A percentile compares a stretch with the other conserved stretches of the same genome.
Conservation (phyloP, 192 early-diverging fungal genomes). For the Phycomyces nitens region DNA sequence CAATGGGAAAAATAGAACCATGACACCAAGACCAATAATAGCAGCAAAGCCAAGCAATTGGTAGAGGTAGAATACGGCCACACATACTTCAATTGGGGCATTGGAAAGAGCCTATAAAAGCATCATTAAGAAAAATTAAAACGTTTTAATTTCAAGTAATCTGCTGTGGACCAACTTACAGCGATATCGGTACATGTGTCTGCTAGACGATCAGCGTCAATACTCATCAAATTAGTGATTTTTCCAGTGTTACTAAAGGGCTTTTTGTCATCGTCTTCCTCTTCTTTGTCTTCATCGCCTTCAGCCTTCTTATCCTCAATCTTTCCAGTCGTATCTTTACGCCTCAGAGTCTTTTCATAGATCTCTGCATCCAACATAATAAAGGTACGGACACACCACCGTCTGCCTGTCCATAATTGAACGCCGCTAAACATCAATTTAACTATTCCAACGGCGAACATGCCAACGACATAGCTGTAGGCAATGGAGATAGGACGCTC, state of each 20-base stretch:
- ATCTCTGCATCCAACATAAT: slow-evolving; percentile 48
- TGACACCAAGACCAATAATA: slow-evolving; percentile 68
- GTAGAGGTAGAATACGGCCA: slow-evolving; percentile 69
- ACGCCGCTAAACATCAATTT: slow-evolving; percentile 40
- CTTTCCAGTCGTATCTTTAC: slow-evolving; percentile 42
- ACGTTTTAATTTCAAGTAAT: not conserved
- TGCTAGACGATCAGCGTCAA: slow-evolving; percentile 61
- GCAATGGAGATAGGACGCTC: slow-evolving; percentile 29
- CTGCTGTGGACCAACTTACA: slow-evolving; percentile 21
- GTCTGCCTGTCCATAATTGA: slow-evolving; percentile 45
- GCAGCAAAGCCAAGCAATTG: slow-evolving; percentile 71
- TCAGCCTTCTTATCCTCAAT: slow-evolving; percentile 7
- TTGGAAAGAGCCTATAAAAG: slow-evolving; percentile 41
- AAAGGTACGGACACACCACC: slow-evolving; percentile 42
- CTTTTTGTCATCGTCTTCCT: slow-evolving; percentile 12
- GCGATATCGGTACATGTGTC: slow-evolving; percentile 53
- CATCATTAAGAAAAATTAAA: no score
- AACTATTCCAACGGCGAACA: slow-evolving; percentile 37
- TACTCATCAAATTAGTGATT: slow-evolving; percentile 72
- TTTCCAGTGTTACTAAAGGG: slow-evolving; percentile 51
- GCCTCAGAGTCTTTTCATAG: slow-evolving; percentile 43
- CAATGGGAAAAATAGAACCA: slow-evolving; percentile 59
- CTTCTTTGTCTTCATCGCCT: not conserved
- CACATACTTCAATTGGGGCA: slow-evolving; percentile 56
- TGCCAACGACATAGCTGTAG: slow-evolving; percentile 45